Conservation (phyloP, 2,329 filamentous ascomycete species). For the Hymenoscyphus salicellus region DNA sequence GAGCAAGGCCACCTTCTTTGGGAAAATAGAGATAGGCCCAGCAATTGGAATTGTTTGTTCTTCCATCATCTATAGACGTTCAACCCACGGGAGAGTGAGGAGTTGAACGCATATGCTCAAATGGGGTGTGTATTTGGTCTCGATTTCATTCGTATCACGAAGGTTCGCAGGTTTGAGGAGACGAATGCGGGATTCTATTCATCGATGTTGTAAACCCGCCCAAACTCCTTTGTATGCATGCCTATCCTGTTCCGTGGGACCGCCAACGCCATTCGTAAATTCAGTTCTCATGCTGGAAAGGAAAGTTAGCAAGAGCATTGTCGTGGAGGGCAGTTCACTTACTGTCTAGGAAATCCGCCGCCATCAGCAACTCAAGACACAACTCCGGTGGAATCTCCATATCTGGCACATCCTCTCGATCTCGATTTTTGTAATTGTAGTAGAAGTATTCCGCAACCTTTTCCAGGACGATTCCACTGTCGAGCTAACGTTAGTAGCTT, state of each 20-base stretch:
- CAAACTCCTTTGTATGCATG: slow-evolving; percentile 19
- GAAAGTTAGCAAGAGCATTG: background rate
- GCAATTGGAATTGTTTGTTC: slow-evolving; percentile 30
- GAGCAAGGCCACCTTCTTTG: slow-evolving; percentile 27
- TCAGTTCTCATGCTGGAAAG: slow-evolving; percentile 1
- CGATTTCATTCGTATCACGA: background rate
- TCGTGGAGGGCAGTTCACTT: slow-evolving; percentile 27
- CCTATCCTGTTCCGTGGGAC: slow-evolving; percentile 2
- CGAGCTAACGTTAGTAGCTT: slow-evolving; percentile 4
- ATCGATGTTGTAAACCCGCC: background rate
- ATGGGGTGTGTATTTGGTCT: slow-evolving; percentile 26
- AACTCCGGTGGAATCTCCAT: slow-evolving; percentile 78
- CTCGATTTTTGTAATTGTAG: slow-evolving; percentile 72
- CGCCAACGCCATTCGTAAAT: slow-evolving; percentile 6
- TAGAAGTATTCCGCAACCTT: slow-evolving; percentile 82
- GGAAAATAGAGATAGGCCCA: slow-evolving; percentile 25
- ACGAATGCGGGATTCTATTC: background rate
- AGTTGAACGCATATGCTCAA: slow-evolving; percentile 38
- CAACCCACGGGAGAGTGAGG: slow-evolving; percentile 31
- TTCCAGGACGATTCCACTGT: slow-evolving; percentile 69
- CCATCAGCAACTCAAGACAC: slow-evolving; percentile 73
- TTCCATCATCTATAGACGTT: slow-evolving; percentile 39
- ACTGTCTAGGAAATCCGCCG: slow-evolving; percentile 72
- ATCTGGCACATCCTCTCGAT: slow-evolving; percentile 70
- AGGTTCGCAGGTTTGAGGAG: background rate